These are phyloP conservation scores for Thraustotheca clavata DNA, from an alignment of 352 stramenopile genomes.

Conservation along the genomic window DNA sequence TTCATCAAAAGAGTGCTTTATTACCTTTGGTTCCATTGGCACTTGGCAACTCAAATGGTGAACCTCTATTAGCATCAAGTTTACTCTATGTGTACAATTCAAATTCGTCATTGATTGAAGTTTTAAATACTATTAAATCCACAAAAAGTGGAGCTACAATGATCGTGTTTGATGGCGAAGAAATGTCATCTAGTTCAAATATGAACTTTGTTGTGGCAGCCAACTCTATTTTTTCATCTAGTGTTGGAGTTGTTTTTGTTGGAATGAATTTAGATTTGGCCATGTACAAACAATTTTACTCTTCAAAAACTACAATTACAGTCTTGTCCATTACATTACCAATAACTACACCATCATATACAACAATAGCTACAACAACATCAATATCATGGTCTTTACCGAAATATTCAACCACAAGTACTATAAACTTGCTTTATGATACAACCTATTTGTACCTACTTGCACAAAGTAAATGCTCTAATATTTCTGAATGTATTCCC, in stretches of 20 bases:
- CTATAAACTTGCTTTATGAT: background rate
- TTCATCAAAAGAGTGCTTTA: background rate
- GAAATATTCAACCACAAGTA: background rate
- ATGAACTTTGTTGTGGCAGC: background rate
- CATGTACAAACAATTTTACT: background rate
- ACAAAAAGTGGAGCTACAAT: background rate
- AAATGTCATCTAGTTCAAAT: background rate
- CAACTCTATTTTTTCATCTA: background rate
- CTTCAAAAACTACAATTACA: background rate
- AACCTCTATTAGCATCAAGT: background rate
- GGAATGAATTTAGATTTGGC: conserved; percentile 1
- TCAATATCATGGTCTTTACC: background rate
- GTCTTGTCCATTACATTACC: conserved; percentile 13
- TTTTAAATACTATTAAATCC: background rate
- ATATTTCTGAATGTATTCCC: background rate
- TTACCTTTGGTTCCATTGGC: background rate
- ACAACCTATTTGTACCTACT: background rate
- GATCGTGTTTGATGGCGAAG: conserved; percentile 4
- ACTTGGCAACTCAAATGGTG: background rate
- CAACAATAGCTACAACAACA: background rate
- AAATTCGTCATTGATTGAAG: background rate
- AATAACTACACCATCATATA: background rate
- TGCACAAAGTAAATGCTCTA: background rate
- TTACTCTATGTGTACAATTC: conserved; percentile 10
- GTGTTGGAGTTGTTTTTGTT: background rate